A percentile compares a stretch with the other conserved stretches of the same genome.
Conservation (phyloP, 192 early-diverging fungal species). For the Backusella sp. region DNA sequence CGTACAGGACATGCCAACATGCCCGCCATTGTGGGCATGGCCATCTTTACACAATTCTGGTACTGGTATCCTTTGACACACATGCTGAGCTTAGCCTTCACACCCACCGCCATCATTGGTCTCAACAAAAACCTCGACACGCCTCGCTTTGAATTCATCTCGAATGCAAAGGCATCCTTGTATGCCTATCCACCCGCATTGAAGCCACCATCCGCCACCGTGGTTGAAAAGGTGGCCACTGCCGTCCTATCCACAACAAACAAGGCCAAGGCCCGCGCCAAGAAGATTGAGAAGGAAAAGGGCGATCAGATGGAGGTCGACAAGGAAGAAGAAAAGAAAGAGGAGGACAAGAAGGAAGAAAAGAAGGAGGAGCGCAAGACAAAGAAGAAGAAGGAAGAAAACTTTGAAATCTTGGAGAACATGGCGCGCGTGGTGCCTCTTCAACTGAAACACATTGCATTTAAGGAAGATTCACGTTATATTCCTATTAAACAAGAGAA, state of each 20-base stretch:
- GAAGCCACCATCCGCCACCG: constrained; percentile 76
- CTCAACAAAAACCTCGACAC: constrained; percentile 85
- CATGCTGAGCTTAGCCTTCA: constrained; percentile 92
- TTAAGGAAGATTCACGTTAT: constrained; percentile 85
- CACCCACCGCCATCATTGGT: constrained; percentile 94
- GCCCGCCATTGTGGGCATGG: constrained; percentile 97
- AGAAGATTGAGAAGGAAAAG: constrained; percentile 79
- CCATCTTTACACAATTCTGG: constrained; percentile 99
- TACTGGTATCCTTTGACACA: constrained; percentile 99
- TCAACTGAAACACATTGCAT: constrained; percentile 85
- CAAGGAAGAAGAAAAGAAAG: constrained; percentile 54
- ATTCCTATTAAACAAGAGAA: constrained; percentile 78
- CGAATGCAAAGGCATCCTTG: constrained; percentile 83
- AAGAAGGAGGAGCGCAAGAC: constrained; percentile 54
- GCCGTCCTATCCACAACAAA: constrained; percentile 96
- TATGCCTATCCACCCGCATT: constrained; percentile 92
- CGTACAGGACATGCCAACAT: constrained; percentile 88
- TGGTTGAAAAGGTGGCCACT: constrained; percentile 85
- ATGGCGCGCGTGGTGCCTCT: constrained; percentile 83
- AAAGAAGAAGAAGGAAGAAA: constrained; percentile 75
- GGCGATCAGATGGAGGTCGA: constrained; percentile 49
- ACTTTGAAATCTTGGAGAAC: constrained; percentile 79
- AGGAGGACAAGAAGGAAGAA: constrained; percentile 54
- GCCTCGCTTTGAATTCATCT: constrained; percentile 83
- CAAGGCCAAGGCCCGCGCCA: constrained; percentile 83